Conservation (phyloP, 139 green algal species). For the Monoraphidium neglectum region DNA sequence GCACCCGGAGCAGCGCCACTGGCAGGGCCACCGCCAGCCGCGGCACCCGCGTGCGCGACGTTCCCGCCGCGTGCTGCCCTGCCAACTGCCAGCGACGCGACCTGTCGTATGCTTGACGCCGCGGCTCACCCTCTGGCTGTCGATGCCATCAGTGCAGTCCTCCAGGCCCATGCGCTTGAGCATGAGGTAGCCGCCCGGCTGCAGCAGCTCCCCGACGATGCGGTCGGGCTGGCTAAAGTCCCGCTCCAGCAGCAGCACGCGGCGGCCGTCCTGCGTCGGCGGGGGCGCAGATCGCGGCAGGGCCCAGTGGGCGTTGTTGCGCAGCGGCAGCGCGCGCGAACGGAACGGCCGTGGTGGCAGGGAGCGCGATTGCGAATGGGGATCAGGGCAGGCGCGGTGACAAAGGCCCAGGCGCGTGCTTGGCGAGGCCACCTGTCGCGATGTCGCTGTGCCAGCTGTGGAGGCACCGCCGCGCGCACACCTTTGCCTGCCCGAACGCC, state of each 20-base stretch:
- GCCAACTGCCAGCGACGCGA: too few species aligned
- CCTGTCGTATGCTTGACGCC: too few species aligned
- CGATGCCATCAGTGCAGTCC: conserved; percentile 84
- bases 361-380: neutral
- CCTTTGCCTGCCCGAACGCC: conserved; percentile 85
- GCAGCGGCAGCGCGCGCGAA: neutral
- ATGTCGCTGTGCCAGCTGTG: too few species aligned
- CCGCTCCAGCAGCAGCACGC: conserved; percentile 91
- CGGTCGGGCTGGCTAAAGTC: conserved; percentile 93
- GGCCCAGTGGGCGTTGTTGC: neutral
- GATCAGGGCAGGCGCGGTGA: neutral
- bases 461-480: too few species aligned
- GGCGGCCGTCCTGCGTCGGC: conserved; percentile 58
- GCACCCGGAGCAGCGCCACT: too few species aligned
- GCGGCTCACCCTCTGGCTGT: conserved; percentile 76
- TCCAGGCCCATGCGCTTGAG: conserved; percentile 91
- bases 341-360: neutral
- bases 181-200: conserved; percentile 94
- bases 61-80: too few species aligned
- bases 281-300: neutral
- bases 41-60: too few species aligned
- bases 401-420: conserved; percentile 12
- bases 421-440: too few species aligned
- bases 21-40: too few species aligned
- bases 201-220: conserved; percentile 99